phyloP scores from a whole-genome alignment of 371 early-diverging fungal species.

The Mortierella sp. region DNA sequence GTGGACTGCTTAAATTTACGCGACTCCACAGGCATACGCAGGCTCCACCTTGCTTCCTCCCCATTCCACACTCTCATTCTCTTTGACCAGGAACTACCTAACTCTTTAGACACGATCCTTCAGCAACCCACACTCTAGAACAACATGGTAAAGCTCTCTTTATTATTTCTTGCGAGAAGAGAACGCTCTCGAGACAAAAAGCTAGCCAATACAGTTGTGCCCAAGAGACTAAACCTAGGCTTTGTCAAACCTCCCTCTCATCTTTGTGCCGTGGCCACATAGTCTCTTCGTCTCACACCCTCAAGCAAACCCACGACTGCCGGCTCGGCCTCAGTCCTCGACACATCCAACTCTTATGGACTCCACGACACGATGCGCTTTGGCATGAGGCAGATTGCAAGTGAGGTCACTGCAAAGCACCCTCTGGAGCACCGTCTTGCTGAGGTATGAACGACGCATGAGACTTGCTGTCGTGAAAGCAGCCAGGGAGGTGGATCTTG shows the following conservation, averaged over 20 bases:
- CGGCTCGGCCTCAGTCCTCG: conserved; percentile 56
- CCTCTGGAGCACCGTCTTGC: conserved; percentile 82
- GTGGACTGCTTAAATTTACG: not conserved
- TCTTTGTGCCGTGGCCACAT: conserved; percentile 8
- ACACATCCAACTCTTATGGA: conserved; percentile 75
- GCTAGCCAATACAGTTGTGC: no score
- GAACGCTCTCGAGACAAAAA: no score
- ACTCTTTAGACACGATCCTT: no score
- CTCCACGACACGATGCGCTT: conserved; percentile 88
- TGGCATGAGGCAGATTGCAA: conserved; percentile 79
- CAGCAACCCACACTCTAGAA: no score
- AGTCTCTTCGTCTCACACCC: conserved; percentile 59
- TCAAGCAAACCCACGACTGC: conserved; percentile 50
- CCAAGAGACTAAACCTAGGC: no score
- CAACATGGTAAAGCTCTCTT: no score
- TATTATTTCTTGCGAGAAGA: no score
- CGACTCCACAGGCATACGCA: no score
- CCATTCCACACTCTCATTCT: not conserved
- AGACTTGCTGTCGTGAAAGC: no score
- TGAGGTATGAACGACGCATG: no score
- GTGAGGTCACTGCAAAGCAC: conserved; percentile 76
- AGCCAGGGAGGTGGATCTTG: no score
- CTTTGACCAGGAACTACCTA: no score
- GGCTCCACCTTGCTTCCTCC: not conserved
- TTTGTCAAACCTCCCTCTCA: not conserved